phyloP scores from a whole-genome alignment of 2,329 filamentous ascomycete genomes.

The Davidsoniella australis region DNA sequence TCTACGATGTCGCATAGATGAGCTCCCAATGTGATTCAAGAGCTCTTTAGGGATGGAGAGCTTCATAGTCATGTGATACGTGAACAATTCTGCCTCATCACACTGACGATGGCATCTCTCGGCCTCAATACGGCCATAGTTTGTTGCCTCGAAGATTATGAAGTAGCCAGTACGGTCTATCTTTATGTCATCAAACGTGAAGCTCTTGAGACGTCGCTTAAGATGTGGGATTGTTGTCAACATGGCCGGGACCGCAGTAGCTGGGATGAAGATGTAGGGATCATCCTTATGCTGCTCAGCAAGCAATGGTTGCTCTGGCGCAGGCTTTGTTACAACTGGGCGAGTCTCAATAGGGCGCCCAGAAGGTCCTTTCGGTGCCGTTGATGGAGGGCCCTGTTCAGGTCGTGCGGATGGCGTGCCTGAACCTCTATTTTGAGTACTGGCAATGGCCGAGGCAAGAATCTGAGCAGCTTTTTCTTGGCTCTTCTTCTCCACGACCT shows the following conservation, averaged over 20 bases:
- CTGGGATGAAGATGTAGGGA: constrained; percentile 83
- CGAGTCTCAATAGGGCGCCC: constrained; percentile 42
- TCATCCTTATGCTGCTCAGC: constrained; percentile 54
- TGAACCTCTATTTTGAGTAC: constrained; percentile 13
- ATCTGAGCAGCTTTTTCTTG: constrained; percentile 30
- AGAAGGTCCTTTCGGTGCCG: constrained; percentile 73
- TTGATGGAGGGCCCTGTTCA: constrained; percentile 51
- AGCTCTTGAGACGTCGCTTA: constrained; percentile 74
- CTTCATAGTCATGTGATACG: constrained; percentile 81
- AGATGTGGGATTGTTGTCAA: constrained; percentile 74
- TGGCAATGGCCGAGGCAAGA: constrained; percentile 12
- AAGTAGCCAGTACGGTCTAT: constrained; percentile 81
- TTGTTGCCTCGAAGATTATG: constrained; percentile 70
- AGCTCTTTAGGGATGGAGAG: constrained; percentile 29
- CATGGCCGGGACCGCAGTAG: constrained; percentile 73
- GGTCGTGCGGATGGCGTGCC: constrained; percentile 15
- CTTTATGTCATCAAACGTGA: constrained; percentile 63
- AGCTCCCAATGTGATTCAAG: constrained; percentile 10
- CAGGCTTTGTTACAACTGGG: constrained; percentile 42
- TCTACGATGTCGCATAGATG: constrained; percentile 8
- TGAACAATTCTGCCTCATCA: constrained; percentile 75
- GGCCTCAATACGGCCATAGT: constrained; percentile 60
- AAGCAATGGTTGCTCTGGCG: constrained; percentile 49
- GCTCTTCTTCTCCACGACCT: constrained; percentile 53
- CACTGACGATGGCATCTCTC: constrained; percentile 64